Conservation (phyloP, 2,329 filamentous ascomycete genomes). For the Neonectria sp. region DNA sequence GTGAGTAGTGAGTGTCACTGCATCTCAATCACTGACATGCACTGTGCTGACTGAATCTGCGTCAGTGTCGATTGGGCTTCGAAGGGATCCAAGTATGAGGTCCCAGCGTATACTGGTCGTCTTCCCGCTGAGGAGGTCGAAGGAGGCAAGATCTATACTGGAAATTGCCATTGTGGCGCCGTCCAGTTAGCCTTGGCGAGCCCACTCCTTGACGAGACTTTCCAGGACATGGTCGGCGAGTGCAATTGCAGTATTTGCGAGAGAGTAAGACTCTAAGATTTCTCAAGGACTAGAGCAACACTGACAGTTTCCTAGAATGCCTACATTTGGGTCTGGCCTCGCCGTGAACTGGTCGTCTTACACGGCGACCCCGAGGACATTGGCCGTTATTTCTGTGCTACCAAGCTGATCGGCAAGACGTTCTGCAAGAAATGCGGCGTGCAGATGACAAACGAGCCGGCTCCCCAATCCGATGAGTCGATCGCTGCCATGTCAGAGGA, state of each 20-base stretch:
- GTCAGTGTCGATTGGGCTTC: slow-evolving; percentile 53
- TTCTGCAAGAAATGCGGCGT: slow-evolving; percentile 68
- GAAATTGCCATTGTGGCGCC: slow-evolving; percentile 69
- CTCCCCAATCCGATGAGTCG: slow-evolving; percentile 53
- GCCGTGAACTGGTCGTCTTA: slow-evolving; percentile 56
- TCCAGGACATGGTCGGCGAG: slow-evolving; percentile 51
- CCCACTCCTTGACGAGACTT: slow-evolving; percentile 59
- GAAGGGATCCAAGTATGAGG: slow-evolving; percentile 51
- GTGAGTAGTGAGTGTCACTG: slow-evolving; percentile 50
- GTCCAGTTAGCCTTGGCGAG: slow-evolving; percentile 60
- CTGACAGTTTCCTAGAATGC: slow-evolving; percentile 54
- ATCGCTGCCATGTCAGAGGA: slow-evolving; percentile 51
- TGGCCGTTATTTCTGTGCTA: slow-evolving; percentile 55
- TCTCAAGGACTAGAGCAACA: background rate
- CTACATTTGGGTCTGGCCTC: slow-evolving; percentile 62
- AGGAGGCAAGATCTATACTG: slow-evolving; percentile 60
- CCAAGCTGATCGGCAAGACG: slow-evolving; percentile 53
- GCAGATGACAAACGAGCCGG: slow-evolving; percentile 53
- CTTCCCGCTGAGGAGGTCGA: slow-evolving; percentile 57
- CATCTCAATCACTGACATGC: too few relatives aligned
- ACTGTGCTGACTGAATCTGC: background rate
- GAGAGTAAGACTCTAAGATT: slow-evolving; percentile 49
- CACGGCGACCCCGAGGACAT: slow-evolving; percentile 58
- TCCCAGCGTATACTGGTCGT: slow-evolving; percentile 57
- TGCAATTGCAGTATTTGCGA: slow-evolving; percentile 69